Base-by-base conservation (phyloP, 176 grass and related monocot genomes). In the Areca catechu region DNA sequence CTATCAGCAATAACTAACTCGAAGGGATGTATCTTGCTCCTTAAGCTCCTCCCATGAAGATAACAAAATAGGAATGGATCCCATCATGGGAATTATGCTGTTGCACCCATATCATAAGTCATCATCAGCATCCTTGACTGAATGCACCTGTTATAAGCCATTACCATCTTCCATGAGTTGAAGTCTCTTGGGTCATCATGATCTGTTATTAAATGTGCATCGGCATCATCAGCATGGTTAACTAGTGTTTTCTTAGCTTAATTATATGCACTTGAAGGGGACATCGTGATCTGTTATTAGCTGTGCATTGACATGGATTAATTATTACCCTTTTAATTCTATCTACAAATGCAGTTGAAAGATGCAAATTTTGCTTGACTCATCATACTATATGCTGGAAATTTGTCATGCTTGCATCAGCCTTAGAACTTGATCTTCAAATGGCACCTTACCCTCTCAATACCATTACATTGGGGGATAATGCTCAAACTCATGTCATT, bases 1-100 rank as follows among this genome's bases (percentile, higher is more conserved):
- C 19, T 89, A 66, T 58, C 67, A 63, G 18, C 72, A 54, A 61
- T 48, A 25, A 70, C 50, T 48, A 25, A 70, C 50, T 63, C 22
- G 52, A 87, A 62, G 83, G 78, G 70, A 80, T 59, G 69, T 89
- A 82, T 87, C 74, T 81, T 76, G 66, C 60, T 79, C 71, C 67
- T 76, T 74, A 54, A 53, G 52, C 22, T 28, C 62, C 70, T 20
- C 19, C 56, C 50, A 54, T 62, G 58, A 72, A 17, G 49, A 62
- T 62, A 53, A n/a, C 12, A 64, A 28, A 51, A 62, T 51, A 37
- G 27, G 68, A 54, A 67, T 19, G 56, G 63, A 73, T 83, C 68
- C 14, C 71, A 80, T 88, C 77, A 71, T 88, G 88, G 77, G 85
- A 82, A 74, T 82, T 72, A 76, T 76, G 68, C 77, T 29, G 69